Evolutionary conservation across 176 grass and related monocot genomes (phyloP).

Genomic region (Aegilops umbellulata): DNA sequence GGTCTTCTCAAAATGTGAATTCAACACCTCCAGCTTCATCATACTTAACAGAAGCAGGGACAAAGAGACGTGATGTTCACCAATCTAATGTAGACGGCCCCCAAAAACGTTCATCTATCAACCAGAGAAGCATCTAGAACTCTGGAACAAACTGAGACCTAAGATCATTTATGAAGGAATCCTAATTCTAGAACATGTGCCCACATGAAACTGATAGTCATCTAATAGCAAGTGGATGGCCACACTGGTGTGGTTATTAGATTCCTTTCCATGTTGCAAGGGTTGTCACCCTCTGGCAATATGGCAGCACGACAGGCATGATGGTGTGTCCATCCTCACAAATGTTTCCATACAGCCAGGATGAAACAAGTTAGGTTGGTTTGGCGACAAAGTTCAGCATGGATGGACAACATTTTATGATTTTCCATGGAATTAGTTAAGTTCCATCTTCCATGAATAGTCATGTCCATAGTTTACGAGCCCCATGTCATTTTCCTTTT

Average conservation of each 20-base stretch:
- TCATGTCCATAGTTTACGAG: neutral
- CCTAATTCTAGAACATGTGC: neutral
- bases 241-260: neutral
- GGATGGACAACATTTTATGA: neutral
- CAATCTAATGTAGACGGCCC: neutral
- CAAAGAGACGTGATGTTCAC: neutral
- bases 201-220: neutral
- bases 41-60: neutral
- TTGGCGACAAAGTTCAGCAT: neutral
- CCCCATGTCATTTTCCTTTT: neutral
- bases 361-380: neutral
- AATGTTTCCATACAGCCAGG: neutral
- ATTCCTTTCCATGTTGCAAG: neutral
- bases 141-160: neutral
- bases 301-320: neutral
- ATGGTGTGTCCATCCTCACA: neutral
- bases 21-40: neutral
- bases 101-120: neutral
- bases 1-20: neutral
- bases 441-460: neutral
- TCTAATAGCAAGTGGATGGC: neutral
- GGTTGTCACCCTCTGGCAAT: neutral
- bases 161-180: neutral
- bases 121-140: too few species aligned
- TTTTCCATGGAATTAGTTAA: neutral